Conservation (phyloP, 208 protist species). For the Trypanosoma scelopori region DNA sequence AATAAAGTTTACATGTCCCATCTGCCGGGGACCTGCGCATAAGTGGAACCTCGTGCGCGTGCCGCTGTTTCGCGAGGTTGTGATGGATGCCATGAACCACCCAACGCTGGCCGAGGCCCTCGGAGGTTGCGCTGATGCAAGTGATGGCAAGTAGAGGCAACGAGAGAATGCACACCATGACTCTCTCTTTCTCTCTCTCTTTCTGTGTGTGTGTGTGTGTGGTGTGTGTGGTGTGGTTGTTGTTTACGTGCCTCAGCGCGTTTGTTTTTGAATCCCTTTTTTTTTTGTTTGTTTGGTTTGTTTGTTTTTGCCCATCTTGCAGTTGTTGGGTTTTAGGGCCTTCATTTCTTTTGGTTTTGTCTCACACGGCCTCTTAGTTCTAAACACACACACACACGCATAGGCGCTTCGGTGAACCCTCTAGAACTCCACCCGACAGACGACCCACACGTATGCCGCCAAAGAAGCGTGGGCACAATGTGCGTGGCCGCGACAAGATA, state of each 20-base stretch:
- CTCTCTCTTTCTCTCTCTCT: no score
- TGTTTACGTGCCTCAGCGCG: not conserved
- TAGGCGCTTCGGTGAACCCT: no score
- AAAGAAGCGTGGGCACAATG: constrained; percentile 73
- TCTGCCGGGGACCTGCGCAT: constrained; percentile 62
- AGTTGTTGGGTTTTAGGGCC: no score
- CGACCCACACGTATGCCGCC: constrained; percentile 50
- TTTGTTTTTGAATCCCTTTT: not conserved
- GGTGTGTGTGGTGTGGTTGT: not conserved
- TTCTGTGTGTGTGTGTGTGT: no score
- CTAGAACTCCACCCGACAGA: not conserved
- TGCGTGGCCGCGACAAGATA: constrained; percentile 67
- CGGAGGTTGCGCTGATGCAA: not conserved
- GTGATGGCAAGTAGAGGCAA: no score
- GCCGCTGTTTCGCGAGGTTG: constrained; percentile 46
- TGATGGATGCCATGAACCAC: constrained; percentile 21
- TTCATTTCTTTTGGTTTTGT: not conserved
- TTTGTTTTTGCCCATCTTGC: not conserved
- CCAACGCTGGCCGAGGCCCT: constrained; percentile 2
- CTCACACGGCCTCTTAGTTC: not conserved
- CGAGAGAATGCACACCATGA: no score
- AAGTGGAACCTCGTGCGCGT: constrained; percentile 67
- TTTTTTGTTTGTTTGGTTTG: not conserved
- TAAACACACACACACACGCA: constrained; percentile 5
- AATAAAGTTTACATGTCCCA: constrained; percentile 46